Evolutionary conservation across 768 basidiomycete species (phyloP), one percentile per base, ranked within the genome.

Genomic region (Pleurotus cornucopiae): DNA sequence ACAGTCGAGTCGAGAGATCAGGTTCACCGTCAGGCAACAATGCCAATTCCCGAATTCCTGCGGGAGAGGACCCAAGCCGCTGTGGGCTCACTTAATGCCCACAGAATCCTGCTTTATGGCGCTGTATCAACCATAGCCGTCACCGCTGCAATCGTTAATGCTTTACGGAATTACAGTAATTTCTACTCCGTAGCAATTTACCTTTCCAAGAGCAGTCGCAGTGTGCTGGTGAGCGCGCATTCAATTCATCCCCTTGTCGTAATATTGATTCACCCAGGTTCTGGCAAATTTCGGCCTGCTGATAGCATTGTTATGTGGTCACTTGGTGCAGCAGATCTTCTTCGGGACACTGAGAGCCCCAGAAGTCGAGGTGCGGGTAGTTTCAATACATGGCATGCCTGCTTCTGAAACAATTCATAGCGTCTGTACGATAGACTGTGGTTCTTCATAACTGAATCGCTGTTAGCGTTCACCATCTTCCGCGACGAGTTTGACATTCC

Each of bases 401-500:
- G 3, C 30, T 55, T n/a, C 30, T 54, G 14, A 41, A 23, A 18
- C 11, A 44, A 4, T 49, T 30, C 9, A 30, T 14, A 99, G 96
- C 88, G 95, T 25, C 78, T 99, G 1, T 97, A 98, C 69, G 96
- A 98, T 67, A 82, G 92, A 60, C 82, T 93, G 26, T 98, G 97
- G 96, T 94, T 95, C 74, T 97, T 97, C 72, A 82, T 98, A 49
- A 98, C 97, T 1, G 97, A 99, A 69, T 95, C 93, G 5, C 77
- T 99, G 37, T 76, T 99, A 49, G 96, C 97, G 0, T 89, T 98
- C 67, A 97, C 97, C 37, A 98, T 98, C 62, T 99, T 99, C 73
- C 82, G 94, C 57, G 92, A 95, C 70, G 92, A 94, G 69, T 94
- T 96, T 67, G 92, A 95, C 70, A 81, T 87, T n/a, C 83, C 86